Evolutionary conservation across 495 filamentous ascomycete genomes (phyloP), one percentile per base, ranked within the genome.

Genomic region (Parmelia sp.): DNA sequence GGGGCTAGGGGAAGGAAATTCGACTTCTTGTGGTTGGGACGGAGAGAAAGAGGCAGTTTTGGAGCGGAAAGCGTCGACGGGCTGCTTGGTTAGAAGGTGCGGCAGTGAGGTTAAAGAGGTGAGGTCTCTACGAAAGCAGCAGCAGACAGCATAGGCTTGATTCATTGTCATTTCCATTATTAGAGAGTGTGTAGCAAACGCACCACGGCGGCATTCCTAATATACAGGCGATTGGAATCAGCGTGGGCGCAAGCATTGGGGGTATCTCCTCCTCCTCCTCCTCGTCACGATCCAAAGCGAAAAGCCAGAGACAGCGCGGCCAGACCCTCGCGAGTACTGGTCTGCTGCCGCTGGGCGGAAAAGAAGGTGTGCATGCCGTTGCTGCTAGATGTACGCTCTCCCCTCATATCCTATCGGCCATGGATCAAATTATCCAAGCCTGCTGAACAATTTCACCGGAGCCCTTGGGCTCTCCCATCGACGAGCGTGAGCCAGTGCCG

Each of bases 381-480:
- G 61, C 53, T 42, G 61, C 29, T 56, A 36, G 40, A 42, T 63
- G 42, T 57, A 11, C 56, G n/a, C 19, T 37, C 56, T 27, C 19
- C 29, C 49, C 42, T 29, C 61, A 11, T 64, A 64, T 64, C 62
- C 56, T 59, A 27, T 49, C 33, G 61, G 44, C 53, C 51, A 57
- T 53, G 62, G 62, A 64, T 64, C 33, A 53, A 60, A 59, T 7
- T 64, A 64, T 64, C 62, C 62, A 64, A 64, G 35, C 61, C 61
- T 40, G 61, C 40, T 63, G 42, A 56, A 63, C 61, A 63, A 63
- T 63, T 63, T 62, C 56, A 45, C 56, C 61, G 51, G 56, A 57
- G 39, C 51, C 61, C 61, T 10, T 57, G 27, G 61, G 51, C 53
- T 35, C 51, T 57, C 36, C 53, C 61, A 33, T 57, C 61, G 14